These are phyloP conservation scores for Gaeumannomyces sp. DNA, from an alignment of 2,329 filamentous ascomycete species.

Conservation along the genomic window DNA sequence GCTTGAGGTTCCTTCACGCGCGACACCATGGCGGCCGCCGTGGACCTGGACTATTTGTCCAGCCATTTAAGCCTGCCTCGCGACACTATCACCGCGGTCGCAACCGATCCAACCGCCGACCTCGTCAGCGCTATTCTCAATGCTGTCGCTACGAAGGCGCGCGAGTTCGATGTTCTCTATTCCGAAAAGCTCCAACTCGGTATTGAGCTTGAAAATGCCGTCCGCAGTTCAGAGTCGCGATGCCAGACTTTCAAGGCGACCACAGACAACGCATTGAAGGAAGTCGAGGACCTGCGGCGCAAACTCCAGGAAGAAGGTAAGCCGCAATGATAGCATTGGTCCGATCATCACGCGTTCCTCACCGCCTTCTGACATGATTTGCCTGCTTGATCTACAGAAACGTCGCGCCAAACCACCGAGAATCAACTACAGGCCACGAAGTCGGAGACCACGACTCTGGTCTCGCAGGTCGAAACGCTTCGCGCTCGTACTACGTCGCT, in stretches of 20 bases:
- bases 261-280: conserved; percentile 75
- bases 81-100: conserved; percentile 51
- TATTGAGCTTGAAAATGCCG: conserved; percentile 87
- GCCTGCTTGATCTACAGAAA: conserved; percentile 53
- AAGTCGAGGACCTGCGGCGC: conserved; percentile 73
- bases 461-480: conserved; percentile 68
- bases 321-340: conserved; percentile 16
- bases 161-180: conserved; percentile 73
- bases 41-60: conserved; percentile 70
- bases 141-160: conserved; percentile 70
- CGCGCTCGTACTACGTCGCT: conserved; percentile 79
- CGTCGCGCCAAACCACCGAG: conserved; percentile 65
- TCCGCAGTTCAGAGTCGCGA: conserved; percentile 76
- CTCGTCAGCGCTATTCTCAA: conserved; percentile 70
- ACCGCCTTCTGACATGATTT: not conserved
- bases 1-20: not conserved
- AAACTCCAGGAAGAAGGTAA: conserved; percentile 79
- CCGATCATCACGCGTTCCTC: not conserved
- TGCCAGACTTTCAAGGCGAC: conserved; percentile 75
- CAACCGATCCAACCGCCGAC: conserved; percentile 67
- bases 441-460: conserved; percentile 66
- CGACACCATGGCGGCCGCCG: conserved; percentile 49
- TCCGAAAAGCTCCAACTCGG: conserved; percentile 84
- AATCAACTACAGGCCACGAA: conserved; percentile 75
- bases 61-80: conserved; percentile 65